Percentiles rank a stretch among this genome's conserved stretches.
These are phyloP conservation scores for Helicostylum pulchrum DNA, from an alignment of 192 early-diverging fungal species.

Conservation along the genomic window DNA sequence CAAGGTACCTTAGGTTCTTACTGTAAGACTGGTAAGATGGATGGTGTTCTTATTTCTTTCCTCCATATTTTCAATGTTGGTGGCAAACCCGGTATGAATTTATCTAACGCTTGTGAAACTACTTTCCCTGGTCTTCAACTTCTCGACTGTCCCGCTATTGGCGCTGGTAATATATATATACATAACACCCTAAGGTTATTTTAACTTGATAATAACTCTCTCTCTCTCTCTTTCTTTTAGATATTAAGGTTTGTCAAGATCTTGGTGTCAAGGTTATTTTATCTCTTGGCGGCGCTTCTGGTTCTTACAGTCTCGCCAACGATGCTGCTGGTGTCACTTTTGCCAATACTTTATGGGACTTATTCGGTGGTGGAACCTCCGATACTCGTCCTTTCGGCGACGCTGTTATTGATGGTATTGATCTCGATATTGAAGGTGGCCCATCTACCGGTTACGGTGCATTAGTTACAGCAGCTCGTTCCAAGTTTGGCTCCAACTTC, in stretches of 20 bases:
- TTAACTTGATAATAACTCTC: neutral
- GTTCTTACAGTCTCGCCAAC: conserved; percentile 57
- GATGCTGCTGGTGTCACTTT: conserved; percentile 56
- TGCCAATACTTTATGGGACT: conserved; percentile 71
- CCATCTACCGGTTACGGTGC: conserved; percentile 50
- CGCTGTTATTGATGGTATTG: conserved; percentile 50
- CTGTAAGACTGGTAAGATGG: conserved; percentile 47
- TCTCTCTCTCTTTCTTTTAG: conserved; percentile 17
- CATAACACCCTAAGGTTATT: neutral
- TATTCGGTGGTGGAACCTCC: conserved; percentile 68
- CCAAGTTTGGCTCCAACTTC: conserved; percentile 46
- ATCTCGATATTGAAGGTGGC: conserved; percentile 71
- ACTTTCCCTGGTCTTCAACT: conserved; percentile 55
- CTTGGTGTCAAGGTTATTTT: conserved; percentile 72
- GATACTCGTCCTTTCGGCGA: conserved; percentile 65
- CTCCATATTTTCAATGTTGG: conserved; percentile 60
- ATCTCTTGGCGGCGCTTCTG: conserved; percentile 68
- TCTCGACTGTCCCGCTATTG: conserved; percentile 67
- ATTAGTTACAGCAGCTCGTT: conserved; percentile 55
- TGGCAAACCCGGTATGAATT: conserved; percentile 60
- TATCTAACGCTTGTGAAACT: conserved; percentile 62
- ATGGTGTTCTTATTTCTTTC: conserved; percentile 61
- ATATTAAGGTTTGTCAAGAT: conserved; percentile 68
- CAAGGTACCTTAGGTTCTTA: conserved; percentile 47
- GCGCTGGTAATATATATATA: conserved; percentile 19